Evolutionary conservation across 495 filamentous ascomycete genomes (phyloP), one percentile per base, ranked within the genome.

Genomic region (Podospora appendiculata): DNA sequence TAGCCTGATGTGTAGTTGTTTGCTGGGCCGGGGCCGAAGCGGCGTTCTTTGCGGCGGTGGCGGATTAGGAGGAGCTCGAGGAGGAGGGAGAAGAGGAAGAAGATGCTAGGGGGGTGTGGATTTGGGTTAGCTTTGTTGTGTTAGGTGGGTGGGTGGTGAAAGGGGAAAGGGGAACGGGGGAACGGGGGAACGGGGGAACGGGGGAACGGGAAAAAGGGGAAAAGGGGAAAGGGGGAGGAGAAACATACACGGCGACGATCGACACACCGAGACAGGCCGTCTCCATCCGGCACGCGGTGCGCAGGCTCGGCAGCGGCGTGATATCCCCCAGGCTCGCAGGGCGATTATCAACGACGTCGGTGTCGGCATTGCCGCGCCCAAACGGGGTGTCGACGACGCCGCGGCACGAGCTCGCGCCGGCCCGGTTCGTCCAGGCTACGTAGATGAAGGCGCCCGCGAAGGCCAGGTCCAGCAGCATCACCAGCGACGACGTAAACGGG

Each of bases 211-310:
- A 14, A 17, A 7, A 14, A 11, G 19, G 43, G 19, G 43, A 17
- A 25, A 32, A 7, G 17, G 6, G 8, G 19, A 7, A 14, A 11
- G 19, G 43, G 19, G 43, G 17, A 25, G 13, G 10, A 13, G 8
- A 11, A n/a, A 79, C 87, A 83, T 74, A 92, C 88, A 86, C 77
- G 61, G 76, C 84, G 51, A 88, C 77, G 53, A 95, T 84, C 0
- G 88, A 74, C n/a, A 90, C 86, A 3, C 85, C 86, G 57, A 96
- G 84, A 14, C 69, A 75, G 13, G 82, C 88, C 49, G 79, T 86
- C 66, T 93, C 73, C 58, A 94, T 68, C 52, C 75, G 72, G 69
- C 90, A 95, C 7, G 82, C 79, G 51, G 75, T 72, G 17, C 70
- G 66, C 56, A 82, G 75, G 47, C 60, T 78, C 2, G 78, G 79